phyloP scores from a whole-genome alignment of 495 filamentous ascomycete species.

The Penicillium macrosclerotiorum region DNA sequence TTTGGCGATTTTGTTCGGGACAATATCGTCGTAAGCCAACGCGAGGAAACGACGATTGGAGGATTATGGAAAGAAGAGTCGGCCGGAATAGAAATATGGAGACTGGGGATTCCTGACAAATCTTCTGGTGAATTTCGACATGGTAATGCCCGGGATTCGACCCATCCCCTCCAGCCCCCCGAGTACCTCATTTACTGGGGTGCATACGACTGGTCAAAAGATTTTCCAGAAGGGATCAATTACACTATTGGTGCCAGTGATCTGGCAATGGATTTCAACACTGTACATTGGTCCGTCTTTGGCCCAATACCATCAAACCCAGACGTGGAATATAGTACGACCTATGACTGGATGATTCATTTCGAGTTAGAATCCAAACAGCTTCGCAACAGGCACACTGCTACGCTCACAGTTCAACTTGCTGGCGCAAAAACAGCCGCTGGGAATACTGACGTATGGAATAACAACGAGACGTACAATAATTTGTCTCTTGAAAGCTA shows the following conservation, averaged over 20 bases:
- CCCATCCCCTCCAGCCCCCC: conserved; percentile 45
- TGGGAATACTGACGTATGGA: conserved; percentile 55
- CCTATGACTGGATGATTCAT: conserved; percentile 53
- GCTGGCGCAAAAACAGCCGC: conserved; percentile 56
- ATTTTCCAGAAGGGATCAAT: conserved; percentile 51
- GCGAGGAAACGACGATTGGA: conserved; percentile 26
- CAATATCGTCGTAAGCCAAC: conserved; percentile 34
- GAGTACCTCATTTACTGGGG: conserved; percentile 57
- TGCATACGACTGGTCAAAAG: conserved; percentile 50
- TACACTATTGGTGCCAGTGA: conserved; percentile 51
- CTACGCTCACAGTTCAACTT: conserved; percentile 56
- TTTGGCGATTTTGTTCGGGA: conserved; percentile 53
- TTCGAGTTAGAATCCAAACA: conserved; percentile 40
- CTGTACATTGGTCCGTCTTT: conserved; percentile 56
- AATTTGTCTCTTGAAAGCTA: conserved; percentile 41
- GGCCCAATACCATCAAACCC: conserved; percentile 43
- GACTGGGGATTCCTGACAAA: conserved; percentile 55
- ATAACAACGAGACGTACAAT: conserved; percentile 40
- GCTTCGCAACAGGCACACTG: conserved; percentile 21
- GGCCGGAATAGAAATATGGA: conserved; percentile 52
- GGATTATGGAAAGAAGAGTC: conserved; percentile 48
- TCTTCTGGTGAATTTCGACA: conserved; percentile 54
- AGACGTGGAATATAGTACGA: conserved; percentile 34
- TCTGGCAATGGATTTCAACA: conserved; percentile 46
- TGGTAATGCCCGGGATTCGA: conserved; percentile 40